A percentile compares a stretch with the other conserved stretches of the same genome.
Conservation (phyloP, 768 basidiomycete species). For the Hypholoma fasciculare region DNA sequence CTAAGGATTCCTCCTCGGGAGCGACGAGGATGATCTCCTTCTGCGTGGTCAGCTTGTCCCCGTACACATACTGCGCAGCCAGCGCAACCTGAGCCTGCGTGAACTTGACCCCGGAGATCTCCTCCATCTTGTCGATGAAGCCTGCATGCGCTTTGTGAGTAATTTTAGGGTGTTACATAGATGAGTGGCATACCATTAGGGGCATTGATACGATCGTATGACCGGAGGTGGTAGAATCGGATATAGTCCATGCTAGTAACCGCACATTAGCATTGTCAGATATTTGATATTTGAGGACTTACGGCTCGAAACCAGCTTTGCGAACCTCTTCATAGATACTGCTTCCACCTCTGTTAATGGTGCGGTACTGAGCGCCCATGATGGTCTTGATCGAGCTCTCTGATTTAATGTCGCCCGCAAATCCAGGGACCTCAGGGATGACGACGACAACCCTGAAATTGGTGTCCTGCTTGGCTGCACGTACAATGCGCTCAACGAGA, state of each 20-base stretch:
- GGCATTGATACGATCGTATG: conserved; percentile 89
- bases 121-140: conserved; percentile 72
- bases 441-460: conserved; percentile 89
- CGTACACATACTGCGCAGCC: conserved; percentile 71
- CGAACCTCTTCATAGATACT: conserved; percentile 86
- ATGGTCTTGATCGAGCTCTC: conserved; percentile 71
- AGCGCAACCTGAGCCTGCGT: conserved; percentile 86
- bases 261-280: neutral
- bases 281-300: conserved; percentile 24
- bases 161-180: neutral
- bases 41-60: conserved; percentile 38
- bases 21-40: conserved; percentile 60
- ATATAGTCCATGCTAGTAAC: conserved; percentile 72
- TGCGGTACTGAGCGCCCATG: conserved; percentile 86
- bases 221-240: conserved; percentile 88
- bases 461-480: conserved; percentile 64
- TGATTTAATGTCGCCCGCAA: conserved; percentile 77
- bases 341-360: conserved; percentile 86
- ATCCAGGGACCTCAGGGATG: conserved; percentile 91
- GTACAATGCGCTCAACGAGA: conserved; percentile 80
- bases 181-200: conserved; percentile 46
- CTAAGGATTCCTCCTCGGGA: conserved; percentile 51
- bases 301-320: conserved; percentile 80
- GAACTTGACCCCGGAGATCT: conserved; percentile 75
- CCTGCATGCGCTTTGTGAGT: conserved; percentile 19